Percentiles rank a stretch among this genome's conserved stretches.
Conservation (phyloP, 176 grass and related monocot species). For the Avena sativa region DNA sequence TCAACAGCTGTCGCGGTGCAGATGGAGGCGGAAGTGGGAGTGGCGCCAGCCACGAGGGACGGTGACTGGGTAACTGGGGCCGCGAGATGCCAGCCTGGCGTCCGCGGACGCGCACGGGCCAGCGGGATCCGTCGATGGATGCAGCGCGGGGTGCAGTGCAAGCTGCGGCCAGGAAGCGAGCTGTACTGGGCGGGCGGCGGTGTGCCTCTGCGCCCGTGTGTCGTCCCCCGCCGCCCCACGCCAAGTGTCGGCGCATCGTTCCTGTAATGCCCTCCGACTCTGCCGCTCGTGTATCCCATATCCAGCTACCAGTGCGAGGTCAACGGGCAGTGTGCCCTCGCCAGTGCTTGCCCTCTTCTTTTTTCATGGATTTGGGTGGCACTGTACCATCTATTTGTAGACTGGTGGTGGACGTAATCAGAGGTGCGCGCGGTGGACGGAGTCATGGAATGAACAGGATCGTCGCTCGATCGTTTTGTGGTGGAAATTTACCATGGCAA, state of each 20-base stretch:
- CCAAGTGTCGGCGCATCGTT: background rate
- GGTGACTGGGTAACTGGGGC: background rate
- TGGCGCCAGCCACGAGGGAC: slow-evolving; percentile 13
- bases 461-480: too few species aligned
- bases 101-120: background rate
- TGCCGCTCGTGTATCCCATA: too few species aligned
- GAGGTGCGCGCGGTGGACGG: too few species aligned
- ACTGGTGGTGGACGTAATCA: too few species aligned
- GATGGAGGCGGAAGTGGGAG: background rate
- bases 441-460: too few species aligned
- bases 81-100: background rate
- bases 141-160: background rate
- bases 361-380: too few species aligned
- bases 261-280: background rate
- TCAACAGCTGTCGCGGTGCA: background rate
- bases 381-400: too few species aligned
- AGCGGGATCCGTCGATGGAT: background rate
- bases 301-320: too few species aligned
- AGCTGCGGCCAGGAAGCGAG: background rate
- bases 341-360: too few species aligned
- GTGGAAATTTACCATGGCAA: too few species aligned
- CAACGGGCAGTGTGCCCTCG: background rate
- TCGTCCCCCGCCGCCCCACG: background rate
- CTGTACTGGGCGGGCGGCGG: background rate
- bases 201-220: too few species aligned